Percentiles rank a stretch among this genome's conserved stretches.
Conservation (phyloP, 306 rosid genomes). For the Cicer bijugum region DNA sequence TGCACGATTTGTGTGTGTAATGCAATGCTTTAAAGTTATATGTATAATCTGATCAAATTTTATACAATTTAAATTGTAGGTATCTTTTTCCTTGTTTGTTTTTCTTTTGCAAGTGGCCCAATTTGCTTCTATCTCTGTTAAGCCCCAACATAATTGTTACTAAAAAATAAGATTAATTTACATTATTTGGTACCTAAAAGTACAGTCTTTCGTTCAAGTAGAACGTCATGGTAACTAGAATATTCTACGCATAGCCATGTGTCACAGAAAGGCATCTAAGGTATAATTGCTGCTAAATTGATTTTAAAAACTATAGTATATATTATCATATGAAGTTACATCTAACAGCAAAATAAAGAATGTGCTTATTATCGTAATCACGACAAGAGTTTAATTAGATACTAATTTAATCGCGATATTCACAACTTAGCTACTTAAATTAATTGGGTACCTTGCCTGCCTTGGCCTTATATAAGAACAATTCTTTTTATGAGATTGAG, state of each 20-base stretch:
- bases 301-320: slow-evolving; percentile 5
- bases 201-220: slow-evolving; percentile 34
- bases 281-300: slow-evolving; percentile 45
- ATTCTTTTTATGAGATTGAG: slow-evolving; percentile 20
- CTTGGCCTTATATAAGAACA: slow-evolving; percentile 29
- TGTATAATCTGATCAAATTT: slow-evolving; percentile 31
- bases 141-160: slow-evolving; percentile 7
- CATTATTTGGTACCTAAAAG: slow-evolving; percentile 39
- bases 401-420: slow-evolving; percentile 42
- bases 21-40: slow-evolving; percentile 19
- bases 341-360: slow-evolving; percentile 28
- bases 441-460: slow-evolving; percentile 32
- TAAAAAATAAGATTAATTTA: background rate
- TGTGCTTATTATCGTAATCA: slow-evolving; percentile 26
- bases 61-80: slow-evolving; percentile 22
- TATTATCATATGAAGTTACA: slow-evolving; percentile 47
- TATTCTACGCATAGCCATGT: slow-evolving; percentile 47
- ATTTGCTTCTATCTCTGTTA: background rate
- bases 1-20: background rate
- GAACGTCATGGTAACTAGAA: slow-evolving; percentile 46
- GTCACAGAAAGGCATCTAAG: slow-evolving; percentile 45
- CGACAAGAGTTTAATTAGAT: slow-evolving; percentile 46
- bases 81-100: background rate
- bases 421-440: slow-evolving; percentile 45
- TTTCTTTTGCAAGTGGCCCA: background rate